Base-by-base conservation (phyloP, 1,139 yeast genomes). In the Candida tunisiensis region DNA sequence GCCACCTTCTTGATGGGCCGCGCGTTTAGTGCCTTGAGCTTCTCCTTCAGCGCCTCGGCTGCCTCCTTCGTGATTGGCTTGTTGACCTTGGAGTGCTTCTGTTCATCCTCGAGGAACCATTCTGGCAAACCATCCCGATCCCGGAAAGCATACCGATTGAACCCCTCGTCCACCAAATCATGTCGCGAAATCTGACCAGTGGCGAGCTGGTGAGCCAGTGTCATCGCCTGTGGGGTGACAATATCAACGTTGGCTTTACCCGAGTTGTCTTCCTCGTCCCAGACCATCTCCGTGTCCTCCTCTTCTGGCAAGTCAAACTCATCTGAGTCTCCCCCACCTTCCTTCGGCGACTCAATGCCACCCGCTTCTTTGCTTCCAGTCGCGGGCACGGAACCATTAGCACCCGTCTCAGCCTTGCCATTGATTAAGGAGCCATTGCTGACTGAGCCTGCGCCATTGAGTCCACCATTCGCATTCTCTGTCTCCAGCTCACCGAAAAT, bases 1-100 rank as follows among this genome's bases (percentile, higher is more conserved):
- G 82, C 69, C 11, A 88, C 95, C 68, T 91, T 88, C 69, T 88
- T 88, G 47, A 88, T 85, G 9, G 99, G 98, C 52, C 98, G 73
- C 8, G 98, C 95, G 54, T 88, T 88, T 51, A 91, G 59, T 36
- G 88, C 85, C 51, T 68, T 79, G 62, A 75, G 65, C 53, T 85
- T 88, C 45, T 83, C 95, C 45, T 75, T 79, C 36, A 88, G 64
- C 0, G 96, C 98, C 35, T 74, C 59, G 0, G 93, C 85, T 2
- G 99, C 99, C 53, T 91, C 98, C 52, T 88, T 91, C 4, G 98
- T 88, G 34, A 88, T 79, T 7, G 98, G 98, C 49, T 80, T 75
- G 39, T 68, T 68, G 34, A 82, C 69, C 60, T 82, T 83, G 29
- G 85, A 74, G 56, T 85, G 95, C 44, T 59, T 62, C 46, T 68